A percentile compares a stretch with the other conserved stretches of the same genome.
phyloP scores from a whole-genome alignment of 2,329 filamentous ascomycete genomes.

The Diaporthe capsici region DNA sequence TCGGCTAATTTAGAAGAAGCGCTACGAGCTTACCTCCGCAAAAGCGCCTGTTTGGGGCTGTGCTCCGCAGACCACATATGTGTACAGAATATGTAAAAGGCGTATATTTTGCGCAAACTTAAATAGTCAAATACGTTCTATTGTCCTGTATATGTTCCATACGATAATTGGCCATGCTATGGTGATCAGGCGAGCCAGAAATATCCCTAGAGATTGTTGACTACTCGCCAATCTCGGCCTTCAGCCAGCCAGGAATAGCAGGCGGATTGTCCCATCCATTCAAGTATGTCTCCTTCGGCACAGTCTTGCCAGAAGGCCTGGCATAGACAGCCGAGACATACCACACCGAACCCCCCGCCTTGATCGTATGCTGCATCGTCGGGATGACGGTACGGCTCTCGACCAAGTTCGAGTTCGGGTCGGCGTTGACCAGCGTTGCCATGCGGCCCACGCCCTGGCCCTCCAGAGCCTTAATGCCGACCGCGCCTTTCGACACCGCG shows the following conservation, averaged over 20 bases:
- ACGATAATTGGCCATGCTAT: no score
- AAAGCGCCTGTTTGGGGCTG: no score
- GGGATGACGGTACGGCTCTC: conserved; percentile 81
- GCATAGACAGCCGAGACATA: conserved; percentile 81
- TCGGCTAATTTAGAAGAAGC: no score
- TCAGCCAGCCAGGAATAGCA: conserved; percentile 72
- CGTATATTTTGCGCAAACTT: no score
- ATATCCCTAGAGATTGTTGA: no score
- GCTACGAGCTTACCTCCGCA: no score
- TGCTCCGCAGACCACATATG: no score
- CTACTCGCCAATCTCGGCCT: conserved; percentile 59
- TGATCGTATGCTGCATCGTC: conserved; percentile 74
- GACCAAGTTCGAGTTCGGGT: conserved; percentile 84
- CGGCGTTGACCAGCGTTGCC: conserved; percentile 79
- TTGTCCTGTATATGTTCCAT: no score
- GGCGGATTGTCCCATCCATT: conserved; percentile 72
- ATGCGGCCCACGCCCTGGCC: conserved; percentile 60
- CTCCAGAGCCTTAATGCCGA: conserved; percentile 70
- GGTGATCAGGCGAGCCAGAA: neutral
- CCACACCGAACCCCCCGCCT: conserved; percentile 71
- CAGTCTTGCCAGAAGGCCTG: conserved; percentile 69
- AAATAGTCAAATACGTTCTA: no score
- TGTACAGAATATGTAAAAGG: no score
- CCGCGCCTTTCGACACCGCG: conserved; percentile 69
- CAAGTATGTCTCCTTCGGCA: conserved; percentile 67